Percentiles rank a stretch among this genome's conserved stretches.
Evolutionary conservation across 2,329 filamentous ascomycete species (phyloP).

Genomic region (Sclerotinia subarctica): DNA sequence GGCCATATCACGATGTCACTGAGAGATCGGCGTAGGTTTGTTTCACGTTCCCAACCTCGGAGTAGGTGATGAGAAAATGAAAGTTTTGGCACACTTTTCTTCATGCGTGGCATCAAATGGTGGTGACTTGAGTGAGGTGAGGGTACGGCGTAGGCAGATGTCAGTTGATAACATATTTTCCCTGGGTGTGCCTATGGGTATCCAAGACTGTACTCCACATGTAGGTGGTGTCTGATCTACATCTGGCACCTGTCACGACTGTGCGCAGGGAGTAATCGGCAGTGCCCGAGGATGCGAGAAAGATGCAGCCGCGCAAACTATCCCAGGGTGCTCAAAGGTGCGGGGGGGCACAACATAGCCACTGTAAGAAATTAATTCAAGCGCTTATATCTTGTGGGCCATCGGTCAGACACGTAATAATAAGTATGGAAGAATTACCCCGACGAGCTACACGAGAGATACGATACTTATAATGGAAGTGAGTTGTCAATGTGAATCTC

Average conservation of each 20-base stretch:
- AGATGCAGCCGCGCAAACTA: neutral
- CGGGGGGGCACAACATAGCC: constrained; percentile 11
- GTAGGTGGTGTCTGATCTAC: constrained; percentile 1
- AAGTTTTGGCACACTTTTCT: neutral
- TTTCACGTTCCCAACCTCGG: too few relatives aligned
- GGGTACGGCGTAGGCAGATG: neutral
- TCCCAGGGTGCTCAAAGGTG: neutral
- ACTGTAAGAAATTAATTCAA: neutral
- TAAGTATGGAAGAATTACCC: neutral
- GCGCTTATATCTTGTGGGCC: neutral
- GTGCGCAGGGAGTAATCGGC: neutral
- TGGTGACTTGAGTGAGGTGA: neutral
- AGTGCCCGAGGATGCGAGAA: neutral
- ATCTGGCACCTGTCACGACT: neutral
- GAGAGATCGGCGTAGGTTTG: neutral
- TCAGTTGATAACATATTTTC: neutral
- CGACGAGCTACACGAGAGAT: too few relatives aligned
- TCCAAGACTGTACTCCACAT: neutral
- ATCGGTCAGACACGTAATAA: neutral
- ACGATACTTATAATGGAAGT: neutral
- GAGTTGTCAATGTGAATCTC: neutral
- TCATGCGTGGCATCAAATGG: neutral
- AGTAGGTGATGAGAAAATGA: neutral
- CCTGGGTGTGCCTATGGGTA: neutral
- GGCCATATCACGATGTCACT: neutral